These are phyloP conservation scores for Malus hybrid DNA, from an alignment of 331 rosid genomes.

Conservation along the genomic window DNA sequence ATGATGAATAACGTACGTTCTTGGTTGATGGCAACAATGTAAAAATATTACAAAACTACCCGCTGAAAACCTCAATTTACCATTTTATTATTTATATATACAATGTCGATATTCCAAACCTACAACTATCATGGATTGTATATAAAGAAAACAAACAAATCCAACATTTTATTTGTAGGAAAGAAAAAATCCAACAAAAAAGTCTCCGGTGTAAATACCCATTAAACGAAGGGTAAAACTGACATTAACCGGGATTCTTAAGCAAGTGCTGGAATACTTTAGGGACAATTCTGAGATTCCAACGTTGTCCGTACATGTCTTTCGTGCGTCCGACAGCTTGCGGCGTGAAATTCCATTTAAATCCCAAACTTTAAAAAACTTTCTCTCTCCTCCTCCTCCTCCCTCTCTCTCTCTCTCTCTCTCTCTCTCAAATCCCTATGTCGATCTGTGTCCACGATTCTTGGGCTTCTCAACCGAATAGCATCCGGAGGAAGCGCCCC, in stretches of 20 bases:
- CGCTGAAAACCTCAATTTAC: not conserved
- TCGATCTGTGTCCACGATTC: slow-evolving; percentile 46
- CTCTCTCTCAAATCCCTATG: slow-evolving; percentile 44
- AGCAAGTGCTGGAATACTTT: not conserved
- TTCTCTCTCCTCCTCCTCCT: not conserved
- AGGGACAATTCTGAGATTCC: slow-evolving; percentile 15
- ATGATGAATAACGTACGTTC: not conserved
- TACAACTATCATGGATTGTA: no score
- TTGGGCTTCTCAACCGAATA: slow-evolving; percentile 15
- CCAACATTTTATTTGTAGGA: no score
- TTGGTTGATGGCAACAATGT: not conserved
- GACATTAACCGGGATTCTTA: not conserved
- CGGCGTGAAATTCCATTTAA: slow-evolving; percentile 11
- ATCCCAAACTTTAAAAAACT: not conserved
- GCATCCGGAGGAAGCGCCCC: not conserved
- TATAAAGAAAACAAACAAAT: no score
- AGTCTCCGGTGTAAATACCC: not conserved
- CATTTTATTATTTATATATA: no score
- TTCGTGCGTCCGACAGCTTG: not conserved
- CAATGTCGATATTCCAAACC: not conserved
- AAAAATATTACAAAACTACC: not conserved
- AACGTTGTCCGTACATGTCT: slow-evolving; percentile 19
- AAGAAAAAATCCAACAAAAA: not conserved
- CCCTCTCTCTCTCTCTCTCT: slow-evolving; percentile 14
- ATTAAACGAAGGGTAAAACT: not conserved